Conservation (phyloP, 345 rosid species). For the Euphorbia pulcherrima region DNA sequence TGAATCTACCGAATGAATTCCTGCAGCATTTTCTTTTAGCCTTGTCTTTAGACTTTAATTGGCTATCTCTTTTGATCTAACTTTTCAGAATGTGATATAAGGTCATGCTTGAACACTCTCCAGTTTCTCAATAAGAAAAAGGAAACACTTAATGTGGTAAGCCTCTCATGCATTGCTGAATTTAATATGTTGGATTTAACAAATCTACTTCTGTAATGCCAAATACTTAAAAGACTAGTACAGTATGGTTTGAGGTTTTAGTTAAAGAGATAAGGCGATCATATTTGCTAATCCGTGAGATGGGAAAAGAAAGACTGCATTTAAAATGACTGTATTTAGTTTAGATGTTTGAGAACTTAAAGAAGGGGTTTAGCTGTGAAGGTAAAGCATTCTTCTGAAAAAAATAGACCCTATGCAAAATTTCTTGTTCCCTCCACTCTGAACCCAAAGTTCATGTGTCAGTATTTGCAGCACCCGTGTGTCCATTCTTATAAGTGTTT, state of each 20-base stretch:
- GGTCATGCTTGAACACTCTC: conserved; percentile 90
- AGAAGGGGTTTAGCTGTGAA: background rate
- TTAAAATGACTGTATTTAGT: background rate
- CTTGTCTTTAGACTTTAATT: too few relatives aligned
- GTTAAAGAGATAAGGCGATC: background rate
- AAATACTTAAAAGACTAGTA: background rate
- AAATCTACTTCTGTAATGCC: background rate
- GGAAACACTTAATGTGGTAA: conserved; percentile 77
- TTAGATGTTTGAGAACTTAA: background rate
- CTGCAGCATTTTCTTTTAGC: background rate
- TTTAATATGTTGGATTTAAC: background rate
- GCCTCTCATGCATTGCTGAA: conserved; percentile 12
- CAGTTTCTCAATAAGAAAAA: conserved; percentile 93
- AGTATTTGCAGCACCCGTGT: too few relatives aligned
- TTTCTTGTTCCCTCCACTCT: background rate
- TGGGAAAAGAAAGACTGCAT: background rate
- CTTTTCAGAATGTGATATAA: conserved; percentile 83
- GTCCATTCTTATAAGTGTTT: too few relatives aligned
- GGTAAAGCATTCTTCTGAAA: background rate
- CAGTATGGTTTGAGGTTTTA: background rate
- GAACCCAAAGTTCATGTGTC: background rate
- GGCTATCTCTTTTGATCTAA: conserved; percentile 3
- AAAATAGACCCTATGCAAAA: background rate
- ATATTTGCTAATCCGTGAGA: background rate
- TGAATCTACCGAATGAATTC: background rate